phyloP scores from a whole-genome alignment of 192 early-diverging fungal species.

The Backusella australiensis region DNA sequence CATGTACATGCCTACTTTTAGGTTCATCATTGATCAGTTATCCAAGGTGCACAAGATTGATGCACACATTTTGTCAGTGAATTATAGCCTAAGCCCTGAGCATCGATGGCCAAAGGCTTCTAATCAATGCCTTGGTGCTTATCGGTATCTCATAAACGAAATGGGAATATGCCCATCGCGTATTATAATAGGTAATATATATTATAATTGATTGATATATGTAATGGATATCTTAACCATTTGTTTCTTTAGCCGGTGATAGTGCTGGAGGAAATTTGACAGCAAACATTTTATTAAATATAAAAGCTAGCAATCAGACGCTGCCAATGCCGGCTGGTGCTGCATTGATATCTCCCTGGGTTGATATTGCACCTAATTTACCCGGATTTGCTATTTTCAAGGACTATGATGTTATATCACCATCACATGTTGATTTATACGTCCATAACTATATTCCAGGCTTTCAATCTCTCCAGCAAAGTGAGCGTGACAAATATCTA shows the following conservation, averaged over 20 bases:
- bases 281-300: background rate
- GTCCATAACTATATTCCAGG: background rate
- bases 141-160: background rate
- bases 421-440: background rate
- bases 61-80: slow-evolving; percentile 3
- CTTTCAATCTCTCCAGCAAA: background rate
- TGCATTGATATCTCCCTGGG: slow-evolving; percentile 10
- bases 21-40: background rate
- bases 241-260: slow-evolving; percentile 6
- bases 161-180: background rate
- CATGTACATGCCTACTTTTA: slow-evolving; percentile 9
- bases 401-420: background rate
- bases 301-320: background rate
- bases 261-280: slow-evolving; percentile 18
- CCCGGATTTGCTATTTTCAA: background rate
- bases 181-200: background rate
- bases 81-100: slow-evolving; percentile 3
- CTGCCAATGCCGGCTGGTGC: slow-evolving; percentile 15
- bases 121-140: slow-evolving; percentile 6
- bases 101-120: slow-evolving; percentile 7
- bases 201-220: no score
- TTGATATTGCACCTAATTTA: background rate
- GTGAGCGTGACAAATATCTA: background rate
- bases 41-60: background rate
- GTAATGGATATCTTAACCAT: background rate